Percentiles rank a stretch among this genome's conserved stretches.
Conservation (phyloP, 495 filamentous ascomycete genomes). For the Rostrohypoxylon terebratum region DNA sequence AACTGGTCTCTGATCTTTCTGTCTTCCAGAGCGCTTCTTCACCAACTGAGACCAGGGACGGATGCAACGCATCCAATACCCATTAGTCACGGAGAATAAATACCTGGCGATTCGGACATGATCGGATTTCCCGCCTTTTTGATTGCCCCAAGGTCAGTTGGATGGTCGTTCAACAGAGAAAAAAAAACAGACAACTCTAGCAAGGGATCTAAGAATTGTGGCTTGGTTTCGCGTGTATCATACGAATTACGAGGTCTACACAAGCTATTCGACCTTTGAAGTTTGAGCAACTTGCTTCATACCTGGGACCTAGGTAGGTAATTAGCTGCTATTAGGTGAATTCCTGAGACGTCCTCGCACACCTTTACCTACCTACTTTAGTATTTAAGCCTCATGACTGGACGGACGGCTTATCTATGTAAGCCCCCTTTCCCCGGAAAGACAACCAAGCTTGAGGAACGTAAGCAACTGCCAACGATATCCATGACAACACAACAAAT, state of each 20-base stretch:
- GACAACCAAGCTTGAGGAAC: not conserved
- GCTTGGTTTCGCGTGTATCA: slow-evolving; percentile 7
- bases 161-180: too few species aligned
- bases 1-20: slow-evolving; percentile 22
- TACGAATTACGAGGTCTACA: not conserved
- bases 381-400: not conserved
- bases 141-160: not conserved
- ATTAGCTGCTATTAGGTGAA: not conserved
- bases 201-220: slow-evolving; percentile 5
- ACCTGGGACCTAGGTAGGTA: not conserved
- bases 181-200: not conserved
- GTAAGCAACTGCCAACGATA: not conserved
- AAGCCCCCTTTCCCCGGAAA: not conserved
- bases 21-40: slow-evolving; percentile 16
- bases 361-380: not conserved
- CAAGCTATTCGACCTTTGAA: not conserved
- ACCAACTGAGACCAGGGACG: slow-evolving; percentile 11
- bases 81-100: slow-evolving; percentile 28
- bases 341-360: not conserved
- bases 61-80: slow-evolving; percentile 21
- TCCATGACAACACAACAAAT: slow-evolving; percentile 1
- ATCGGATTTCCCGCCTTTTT: slow-evolving; percentile 13
- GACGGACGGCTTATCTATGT: not conserved
- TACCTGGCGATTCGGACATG: not conserved
- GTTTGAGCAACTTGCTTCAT: not conserved